Base-by-base conservation (phyloP, 1,284 basidiomycete genomes). In the Tylopilus orsonianus region DNA sequence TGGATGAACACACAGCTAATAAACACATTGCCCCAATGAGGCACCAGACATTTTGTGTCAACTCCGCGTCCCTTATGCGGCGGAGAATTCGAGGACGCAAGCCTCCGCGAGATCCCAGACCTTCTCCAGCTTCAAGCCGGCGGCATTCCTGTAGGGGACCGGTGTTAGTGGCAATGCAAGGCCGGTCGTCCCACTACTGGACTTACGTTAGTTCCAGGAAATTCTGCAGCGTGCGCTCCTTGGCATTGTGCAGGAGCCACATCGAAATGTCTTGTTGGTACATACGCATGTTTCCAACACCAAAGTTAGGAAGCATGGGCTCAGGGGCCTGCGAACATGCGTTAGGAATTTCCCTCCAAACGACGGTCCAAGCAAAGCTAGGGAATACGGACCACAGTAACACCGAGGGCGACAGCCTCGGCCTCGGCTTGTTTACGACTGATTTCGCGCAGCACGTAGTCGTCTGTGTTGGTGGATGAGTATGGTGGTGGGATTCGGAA, bases 261-360 rank as follows among this genome's bases (percentile, higher is more conserved):
- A 71, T 69, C 8, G 55, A 52, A 36, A 71, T 23, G 38, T 71
- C 68, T 44, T 59, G 52, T 23, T 61, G 37, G 50, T 70, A 69
- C 48, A 54, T 50, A 2, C 57, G 52, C 29, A 67, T 49, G 20
- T 52, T 57, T 9, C 69, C 69, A 4, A 60, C 63, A 23, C 70
- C 68, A 41, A 62, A 71, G 54, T 71, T 70, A 8, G 70, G 60
- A 26, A 71, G 53, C 22, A 70, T 48, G 4, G 68, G 68, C 42
- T 65, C 59, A 22, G 70, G 68, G 0, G 69, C 69, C 67, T 68
- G 50, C 20, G 33, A 40, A 46, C 3, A 16, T 2, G 18, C 22
- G 5, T n/a, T 29, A 4, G n/a, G 10, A 40, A 39, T 5, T 6
- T 6, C 18, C 1, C 10, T 48, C 40, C 38, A 35, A 24, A 8